These are phyloP conservation scores for Amanita brunnescens DNA, from an alignment of 768 basidiomycete genomes.

Conservation along the genomic window DNA sequence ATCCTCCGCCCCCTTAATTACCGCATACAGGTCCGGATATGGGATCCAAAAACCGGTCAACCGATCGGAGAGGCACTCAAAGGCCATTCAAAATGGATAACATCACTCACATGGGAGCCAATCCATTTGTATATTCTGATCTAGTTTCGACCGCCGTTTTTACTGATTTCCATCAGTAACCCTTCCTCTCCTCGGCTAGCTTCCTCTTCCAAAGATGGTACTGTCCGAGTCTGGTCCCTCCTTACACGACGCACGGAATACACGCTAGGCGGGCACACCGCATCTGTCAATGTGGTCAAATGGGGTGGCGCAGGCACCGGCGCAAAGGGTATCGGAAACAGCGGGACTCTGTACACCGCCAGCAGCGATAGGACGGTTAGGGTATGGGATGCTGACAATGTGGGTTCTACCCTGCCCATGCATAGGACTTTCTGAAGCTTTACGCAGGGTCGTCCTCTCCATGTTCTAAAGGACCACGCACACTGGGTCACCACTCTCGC, in stretches of 20 bases:
- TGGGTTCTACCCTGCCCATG: conserved; percentile 21
- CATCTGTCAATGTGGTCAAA: conserved; percentile 88
- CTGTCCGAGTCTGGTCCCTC: conserved; percentile 91
- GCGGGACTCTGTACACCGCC: conserved; percentile 85
- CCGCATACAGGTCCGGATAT: conserved; percentile 50
- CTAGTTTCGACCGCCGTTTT: not conserved
- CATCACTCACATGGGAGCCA: conserved; percentile 92
- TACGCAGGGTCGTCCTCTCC: conserved; percentile 67
- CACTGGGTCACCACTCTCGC: conserved; percentile 99
- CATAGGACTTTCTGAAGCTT: not conserved
- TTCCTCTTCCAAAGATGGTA: conserved; percentile 93
- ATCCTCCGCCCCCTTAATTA: too few relatives aligned
- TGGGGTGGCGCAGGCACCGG: conserved; percentile 83
- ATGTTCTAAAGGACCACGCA: conserved; percentile 89
- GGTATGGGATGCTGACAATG: conserved; percentile 83
- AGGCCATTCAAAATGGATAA: conserved; percentile 97
- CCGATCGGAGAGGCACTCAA: conserved; percentile 81
- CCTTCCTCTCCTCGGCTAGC: conserved; percentile 74
- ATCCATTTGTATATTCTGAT: conserved; percentile 65
- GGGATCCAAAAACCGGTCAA: conserved; percentile 92
- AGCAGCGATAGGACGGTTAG: conserved; percentile 91
- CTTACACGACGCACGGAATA: conserved; percentile 65
- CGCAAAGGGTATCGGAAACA: not conserved
- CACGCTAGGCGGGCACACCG: conserved; percentile 87
- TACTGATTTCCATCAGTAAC: conserved; percentile 41